These are phyloP conservation scores for Annona squamosa DNA, from an alignment of 164 flowering plant genomes.

Conservation along the genomic window DNA sequence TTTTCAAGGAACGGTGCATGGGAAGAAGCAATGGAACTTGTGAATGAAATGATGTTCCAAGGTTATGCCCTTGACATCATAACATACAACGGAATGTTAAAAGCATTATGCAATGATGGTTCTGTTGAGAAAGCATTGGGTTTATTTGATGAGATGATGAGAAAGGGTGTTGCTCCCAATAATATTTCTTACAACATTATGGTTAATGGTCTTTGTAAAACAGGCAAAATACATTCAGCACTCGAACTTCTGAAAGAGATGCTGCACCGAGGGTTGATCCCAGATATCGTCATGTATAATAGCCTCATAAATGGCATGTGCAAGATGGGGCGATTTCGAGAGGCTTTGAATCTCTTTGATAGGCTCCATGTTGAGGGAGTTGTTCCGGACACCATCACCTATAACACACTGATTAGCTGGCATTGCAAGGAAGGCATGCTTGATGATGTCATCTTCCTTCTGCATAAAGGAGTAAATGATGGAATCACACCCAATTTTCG, in stretches of 20 bases:
- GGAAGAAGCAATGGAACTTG: constrained; percentile 58
- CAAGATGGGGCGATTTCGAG: constrained; percentile 43
- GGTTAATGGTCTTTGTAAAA: constrained; percentile 64
- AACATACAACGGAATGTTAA: constrained; percentile 73
- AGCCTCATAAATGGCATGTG: constrained; percentile 81
- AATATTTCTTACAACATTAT: constrained; percentile 63
- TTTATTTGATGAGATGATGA: constrained; percentile 65
- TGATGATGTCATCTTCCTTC: constrained; percentile 53
- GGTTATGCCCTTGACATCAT: constrained; percentile 69
- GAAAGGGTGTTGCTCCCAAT: constrained; percentile 43
- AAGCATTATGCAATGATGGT: constrained; percentile 60
- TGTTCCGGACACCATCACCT: constrained; percentile 62
- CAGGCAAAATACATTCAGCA: constrained; percentile 53
- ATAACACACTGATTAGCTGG: constrained; percentile 77
- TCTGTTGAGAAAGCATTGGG: constrained; percentile 54
- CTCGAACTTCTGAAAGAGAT: constrained; percentile 58
- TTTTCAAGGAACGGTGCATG: constrained; percentile 41
- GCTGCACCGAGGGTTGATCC: constrained; percentile 56
- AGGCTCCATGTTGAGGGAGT: constrained; percentile 57
- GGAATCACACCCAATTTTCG: constrained; percentile 57
- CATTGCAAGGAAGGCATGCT: constrained; percentile 58
- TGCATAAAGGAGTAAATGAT: constrained; percentile 43
- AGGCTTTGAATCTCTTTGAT: constrained; percentile 65
- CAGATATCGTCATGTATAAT: constrained; percentile 85
- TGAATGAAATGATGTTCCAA: constrained; percentile 70